phyloP scores from a whole-genome alignment of 108 stramenopile species.

The Cylindrotheca closterium region DNA sequence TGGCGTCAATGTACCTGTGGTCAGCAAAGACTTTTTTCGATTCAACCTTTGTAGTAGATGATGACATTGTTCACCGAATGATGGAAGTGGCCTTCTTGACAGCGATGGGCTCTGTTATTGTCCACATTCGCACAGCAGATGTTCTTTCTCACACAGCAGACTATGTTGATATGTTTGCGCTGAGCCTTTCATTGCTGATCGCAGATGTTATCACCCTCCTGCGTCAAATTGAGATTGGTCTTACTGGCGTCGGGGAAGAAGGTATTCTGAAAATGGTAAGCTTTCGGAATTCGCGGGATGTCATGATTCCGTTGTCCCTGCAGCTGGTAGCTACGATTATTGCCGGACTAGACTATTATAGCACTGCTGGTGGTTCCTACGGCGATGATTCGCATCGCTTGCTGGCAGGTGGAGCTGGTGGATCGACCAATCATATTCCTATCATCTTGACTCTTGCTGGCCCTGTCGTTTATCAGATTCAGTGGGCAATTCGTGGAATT shows the following conservation, averaged over 20 bases:
- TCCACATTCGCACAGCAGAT: constrained; percentile 35
- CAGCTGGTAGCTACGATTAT: constrained; percentile 17
- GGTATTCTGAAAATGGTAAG: not conserved
- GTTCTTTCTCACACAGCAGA: constrained; percentile 19
- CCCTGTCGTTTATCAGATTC: not conserved
- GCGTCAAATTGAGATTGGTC: constrained; percentile 19
- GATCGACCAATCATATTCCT: constrained; percentile 7
- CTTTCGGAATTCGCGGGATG: not conserved
- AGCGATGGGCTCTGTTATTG: constrained; percentile 19
- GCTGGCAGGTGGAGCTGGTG: constrained; percentile 7
- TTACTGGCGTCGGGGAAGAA: constrained; percentile 8
- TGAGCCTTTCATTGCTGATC: constrained; percentile 21
- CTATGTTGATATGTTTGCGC: constrained; percentile 34
- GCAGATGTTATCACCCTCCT: constrained; percentile 8
- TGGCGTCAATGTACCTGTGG: constrained; percentile 24
- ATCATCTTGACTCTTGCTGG: constrained; percentile 23
- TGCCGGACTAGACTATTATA: constrained; percentile 16
- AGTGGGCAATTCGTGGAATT: constrained; percentile 7
- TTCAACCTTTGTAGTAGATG: constrained; percentile 20
- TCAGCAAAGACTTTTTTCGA: constrained; percentile 29
- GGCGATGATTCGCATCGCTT: constrained; percentile 4
- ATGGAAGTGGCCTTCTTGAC: constrained; percentile 24
- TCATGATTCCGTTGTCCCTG: not conserved
- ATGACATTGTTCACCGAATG: constrained; percentile 36
- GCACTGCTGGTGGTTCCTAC: not conserved